Evolutionary conservation across 768 basidiomycete species (phyloP), one percentile per base, ranked within the genome.

Genomic region (Rubroboletus satanas): DNA sequence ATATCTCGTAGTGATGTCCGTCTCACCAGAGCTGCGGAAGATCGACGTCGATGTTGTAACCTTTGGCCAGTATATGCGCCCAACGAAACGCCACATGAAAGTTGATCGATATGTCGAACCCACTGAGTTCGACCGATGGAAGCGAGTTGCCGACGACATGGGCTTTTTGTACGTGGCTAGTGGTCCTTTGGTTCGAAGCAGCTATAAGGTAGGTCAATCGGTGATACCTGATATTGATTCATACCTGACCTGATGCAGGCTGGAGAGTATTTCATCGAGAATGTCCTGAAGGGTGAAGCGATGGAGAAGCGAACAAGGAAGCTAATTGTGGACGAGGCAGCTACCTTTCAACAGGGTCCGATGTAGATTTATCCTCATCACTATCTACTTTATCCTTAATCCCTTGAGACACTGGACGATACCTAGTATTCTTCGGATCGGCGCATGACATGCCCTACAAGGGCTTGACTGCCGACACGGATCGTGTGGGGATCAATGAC

Each of bases 41-140:
- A 77, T 84, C 44, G 81, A 93, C 61, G 95, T 98, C 43, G 96
- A 98, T 66, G 96, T 99, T 7, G 93, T 99, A 29, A 99, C 97
- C 2, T 98, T 99, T 68, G 97, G 97, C 2, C 97, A 99, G 74
- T 99, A 99, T 72, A 98, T 99, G 97, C 88, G 97, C 46, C 97
- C 97, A 7, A 98, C 97, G 9, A 98, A 98, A 72, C 83, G 87
- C 29, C 97, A 99, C 73, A 98, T 99, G 97, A 99, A 98, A 72
- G 97, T 99, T 10, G 88, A 93, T 61, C 88, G 93, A 31, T 99
- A 99, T 64, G 93, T 98, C 23, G 84, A 92, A 56, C 97, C 97
- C 1, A 81, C 83, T 5, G 95, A 98, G 68, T 99, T 98, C 63
- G 89, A 90, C 57, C 75, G 79, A 52, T 99, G 96, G 96, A 94